Evolutionary conservation across 306 rosid genomes (phyloP), one percentile per base, ranked within the genome.

Genomic region (Casuarina glauca): DNA sequence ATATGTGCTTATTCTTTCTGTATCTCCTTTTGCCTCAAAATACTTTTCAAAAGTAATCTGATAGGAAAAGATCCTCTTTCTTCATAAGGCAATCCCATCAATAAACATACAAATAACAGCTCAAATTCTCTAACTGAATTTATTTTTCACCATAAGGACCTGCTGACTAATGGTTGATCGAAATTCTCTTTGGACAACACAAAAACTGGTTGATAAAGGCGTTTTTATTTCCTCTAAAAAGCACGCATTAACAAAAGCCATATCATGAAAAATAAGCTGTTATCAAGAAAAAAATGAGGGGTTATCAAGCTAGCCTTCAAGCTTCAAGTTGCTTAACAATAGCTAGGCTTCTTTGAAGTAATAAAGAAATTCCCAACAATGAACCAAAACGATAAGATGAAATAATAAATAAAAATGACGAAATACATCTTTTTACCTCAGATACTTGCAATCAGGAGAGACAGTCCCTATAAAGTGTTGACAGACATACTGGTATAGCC

Each of bases 381-480:
- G 79, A 75, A 83, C 67, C 72, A 82, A 80, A 72, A 69, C 57
- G 61, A 51, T 39, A 19, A 58, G 60, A 78, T 74, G 26, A 61
- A 48, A 74, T 38, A 35, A 71, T n/a, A 73, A 72, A 75, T 58
- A 19, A 50, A 50, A 16, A 73, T 6, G 26, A n/a, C 36, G 73
- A 82, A 80, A 46, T 5, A 46, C 53, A 73, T 46, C 16, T 8
- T 66, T 76, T 84, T 84, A 94, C 97, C 95, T 94, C 81, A 78
- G 4, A 85, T 90, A 94, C 84, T 94, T 90, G 95, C 97, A 92
- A 83, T 94, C 98, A 0, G 97, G 91, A 83, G 97, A 94, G 44
- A 94, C 91, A 41, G 97, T 81, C 64, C 98, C 98, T 67, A 94
- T 82, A 85, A 94, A 94, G 82, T 92, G 93, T 73, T 90, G 93